A percentile compares a stretch with the other conserved stretches of the same genome.
These are phyloP conservation scores for Verticillium alfalfae DNA, from an alignment of 2,329 filamentous ascomycete genomes.

Conservation along the genomic window DNA sequence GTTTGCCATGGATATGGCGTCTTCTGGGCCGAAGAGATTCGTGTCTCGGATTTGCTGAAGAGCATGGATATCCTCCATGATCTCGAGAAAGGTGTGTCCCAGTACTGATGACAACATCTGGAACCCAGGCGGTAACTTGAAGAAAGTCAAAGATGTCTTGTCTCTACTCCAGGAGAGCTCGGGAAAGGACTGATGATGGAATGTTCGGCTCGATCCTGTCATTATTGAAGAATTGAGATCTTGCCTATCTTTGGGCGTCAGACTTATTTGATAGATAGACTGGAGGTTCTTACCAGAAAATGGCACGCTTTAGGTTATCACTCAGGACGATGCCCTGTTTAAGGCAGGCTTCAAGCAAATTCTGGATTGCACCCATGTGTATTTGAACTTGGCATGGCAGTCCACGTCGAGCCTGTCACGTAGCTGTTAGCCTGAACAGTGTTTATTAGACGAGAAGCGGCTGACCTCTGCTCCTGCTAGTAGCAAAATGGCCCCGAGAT, in stretches of 20 bases:
- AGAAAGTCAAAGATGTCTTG: constrained; percentile 19
- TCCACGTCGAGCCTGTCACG: constrained; percentile 27
- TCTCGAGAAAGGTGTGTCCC: constrained; percentile 21
- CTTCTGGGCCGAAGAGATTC: constrained; percentile 6
- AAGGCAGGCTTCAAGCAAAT: constrained; percentile 25
- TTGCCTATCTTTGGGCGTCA: constrained; percentile 24
- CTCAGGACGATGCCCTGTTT: constrained; percentile 21
- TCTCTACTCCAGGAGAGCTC: constrained; percentile 34
- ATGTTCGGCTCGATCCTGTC: constrained; percentile 29
- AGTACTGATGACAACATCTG: constrained; percentile 16
- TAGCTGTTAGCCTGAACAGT: constrained; percentile 1
- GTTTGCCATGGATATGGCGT: constrained; percentile 18
- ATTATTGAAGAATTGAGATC: constrained; percentile 34
- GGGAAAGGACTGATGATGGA: constrained; percentile 32
- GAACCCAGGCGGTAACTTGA: constrained; percentile 27
- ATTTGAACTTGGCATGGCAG: constrained; percentile 30
- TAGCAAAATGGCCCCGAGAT: constrained; percentile 33
- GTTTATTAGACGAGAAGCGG: background rate
- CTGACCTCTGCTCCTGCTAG: constrained; percentile 35
- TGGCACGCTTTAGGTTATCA: constrained; percentile 34
- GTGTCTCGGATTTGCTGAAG: constrained; percentile 30
- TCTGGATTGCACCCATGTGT: constrained; percentile 31
- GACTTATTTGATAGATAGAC: constrained; percentile 2
- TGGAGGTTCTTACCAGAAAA: constrained; percentile 31
- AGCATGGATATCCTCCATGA: constrained; percentile 30